phyloP scores from a whole-genome alignment of 1,284 basidiomycete species.

The Pseudozyma flocculosa region DNA sequence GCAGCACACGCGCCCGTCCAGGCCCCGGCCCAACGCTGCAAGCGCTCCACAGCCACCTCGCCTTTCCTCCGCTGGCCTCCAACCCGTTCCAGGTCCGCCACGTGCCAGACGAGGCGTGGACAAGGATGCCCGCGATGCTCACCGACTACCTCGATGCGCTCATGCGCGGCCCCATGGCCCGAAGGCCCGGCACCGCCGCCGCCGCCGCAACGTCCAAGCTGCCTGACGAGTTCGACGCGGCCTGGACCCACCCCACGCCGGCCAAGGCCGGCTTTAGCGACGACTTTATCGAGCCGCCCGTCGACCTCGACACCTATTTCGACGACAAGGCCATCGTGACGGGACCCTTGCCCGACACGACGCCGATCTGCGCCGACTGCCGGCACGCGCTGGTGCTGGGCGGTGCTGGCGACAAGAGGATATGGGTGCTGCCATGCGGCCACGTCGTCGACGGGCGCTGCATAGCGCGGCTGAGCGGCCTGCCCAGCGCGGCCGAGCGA shows the following conservation, averaged over 20 bases:
- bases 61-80: no score
- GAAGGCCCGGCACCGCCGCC: neutral
- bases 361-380: slow-evolving; percentile 49
- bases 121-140: no score
- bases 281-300: slow-evolving; percentile 46
- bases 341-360: slow-evolving; percentile 45
- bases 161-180: no score
- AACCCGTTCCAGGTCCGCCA: no score
- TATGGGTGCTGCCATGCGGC: slow-evolving; percentile 50
- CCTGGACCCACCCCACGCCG: slow-evolving; percentile 39
- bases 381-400: slow-evolving; percentile 39
- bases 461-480: slow-evolving; percentile 32
- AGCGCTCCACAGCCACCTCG: no score
- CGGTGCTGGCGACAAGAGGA: slow-evolving; percentile 32
- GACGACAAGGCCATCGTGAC: slow-evolving; percentile 42
- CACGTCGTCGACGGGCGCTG: slow-evolving; percentile 53
- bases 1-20: no score
- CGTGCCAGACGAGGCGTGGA: no score
- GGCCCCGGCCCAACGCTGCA: no score
- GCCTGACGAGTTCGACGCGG: slow-evolving; percentile 26
- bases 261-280: slow-evolving; percentile 26
- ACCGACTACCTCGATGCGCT: no score
- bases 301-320: slow-evolving; percentile 47
- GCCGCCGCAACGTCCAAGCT: slow-evolving; percentile 3
- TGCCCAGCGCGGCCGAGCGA: neutral